A percentile compares a stretch with the other conserved stretches of the same genome.
Evolutionary conservation across 2,329 filamentous ascomycete genomes (phyloP).

Genomic region (Alternaria incomplexa): DNA sequence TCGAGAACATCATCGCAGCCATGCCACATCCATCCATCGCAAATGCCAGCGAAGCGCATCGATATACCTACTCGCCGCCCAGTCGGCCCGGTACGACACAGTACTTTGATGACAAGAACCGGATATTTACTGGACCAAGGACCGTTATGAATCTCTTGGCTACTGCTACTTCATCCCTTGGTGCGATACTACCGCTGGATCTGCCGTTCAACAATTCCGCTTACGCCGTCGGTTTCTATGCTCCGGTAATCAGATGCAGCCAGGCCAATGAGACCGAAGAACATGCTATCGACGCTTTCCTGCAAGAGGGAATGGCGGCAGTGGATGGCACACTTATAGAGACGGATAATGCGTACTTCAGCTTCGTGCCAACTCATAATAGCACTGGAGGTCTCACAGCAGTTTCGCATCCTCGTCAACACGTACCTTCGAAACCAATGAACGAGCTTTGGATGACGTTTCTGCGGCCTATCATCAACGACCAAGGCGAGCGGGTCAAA

Average conservation of each 20-base stretch:
- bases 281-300: not conserved
- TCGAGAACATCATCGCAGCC: not conserved
- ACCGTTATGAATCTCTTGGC: not conserved
- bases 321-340: not conserved
- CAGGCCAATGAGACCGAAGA: not conserved
- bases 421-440: not conserved
- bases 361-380: not conserved
- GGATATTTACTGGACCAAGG: not conserved
- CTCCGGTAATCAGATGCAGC: not conserved
- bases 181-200: not conserved
- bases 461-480: not conserved
- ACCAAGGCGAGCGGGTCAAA: constrained; percentile 2
- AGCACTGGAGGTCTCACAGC: not conserved
- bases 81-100: not conserved
- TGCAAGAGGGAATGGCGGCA: not conserved
- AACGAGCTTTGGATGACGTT: constrained; percentile 21
- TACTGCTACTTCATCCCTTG: not conserved
- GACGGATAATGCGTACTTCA: not conserved
- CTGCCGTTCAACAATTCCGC: not conserved
- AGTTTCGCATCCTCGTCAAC: not conserved
- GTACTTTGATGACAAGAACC: not conserved
- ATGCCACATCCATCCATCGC: not conserved
- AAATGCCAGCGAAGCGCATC: not conserved
- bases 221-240: not conserved
- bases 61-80: not conserved